Evolutionary conservation across 148 eudicot species (phyloP).

Genomic region (Diospyros lotus): DNA sequence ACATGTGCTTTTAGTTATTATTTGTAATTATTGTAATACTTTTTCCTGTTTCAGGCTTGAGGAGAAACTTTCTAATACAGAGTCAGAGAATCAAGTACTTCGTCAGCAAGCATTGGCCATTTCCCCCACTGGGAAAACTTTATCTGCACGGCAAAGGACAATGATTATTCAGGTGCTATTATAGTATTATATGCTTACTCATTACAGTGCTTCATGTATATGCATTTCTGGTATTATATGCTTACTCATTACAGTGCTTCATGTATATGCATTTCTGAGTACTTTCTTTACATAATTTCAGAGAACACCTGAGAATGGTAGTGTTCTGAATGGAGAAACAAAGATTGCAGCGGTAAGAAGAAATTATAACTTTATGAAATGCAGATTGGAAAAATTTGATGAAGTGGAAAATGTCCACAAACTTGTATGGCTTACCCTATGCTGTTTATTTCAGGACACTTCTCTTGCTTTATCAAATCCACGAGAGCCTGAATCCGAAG

Average conservation of each 20-base stretch:
- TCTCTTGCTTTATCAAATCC: slow-evolving; percentile 41
- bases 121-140: slow-evolving; percentile 70
- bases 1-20: not conserved
- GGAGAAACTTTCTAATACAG: slow-evolving; percentile 75
- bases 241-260: slow-evolving; percentile 2
- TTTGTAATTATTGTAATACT: not conserved
- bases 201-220: slow-evolving; percentile 5
- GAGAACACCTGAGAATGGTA: slow-evolving; percentile 86
- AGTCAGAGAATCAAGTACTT: slow-evolving; percentile 94
- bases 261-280: slow-evolving; percentile 15
- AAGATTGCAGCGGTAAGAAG: slow-evolving; percentile 44
- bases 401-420: not conserved
- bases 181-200: not conserved
- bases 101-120: slow-evolving; percentile 96
- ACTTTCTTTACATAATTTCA: slow-evolving; percentile 31
- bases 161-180: slow-evolving; percentile 55
- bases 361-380: not conserved
- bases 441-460: slow-evolving; percentile 38
- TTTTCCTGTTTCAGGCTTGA: slow-evolving; percentile 63
- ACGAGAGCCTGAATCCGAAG: slow-evolving; percentile 68
- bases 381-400: slow-evolving; percentile 2
- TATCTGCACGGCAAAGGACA: slow-evolving; percentile 69
- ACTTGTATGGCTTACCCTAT: slow-evolving; percentile 10
- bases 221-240: slow-evolving; percentile 5
- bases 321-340: slow-evolving; percentile 56